These are phyloP conservation scores for Irpex sp. DNA, from an alignment of 1,284 basidiomycete genomes.

Conservation along the genomic window DNA sequence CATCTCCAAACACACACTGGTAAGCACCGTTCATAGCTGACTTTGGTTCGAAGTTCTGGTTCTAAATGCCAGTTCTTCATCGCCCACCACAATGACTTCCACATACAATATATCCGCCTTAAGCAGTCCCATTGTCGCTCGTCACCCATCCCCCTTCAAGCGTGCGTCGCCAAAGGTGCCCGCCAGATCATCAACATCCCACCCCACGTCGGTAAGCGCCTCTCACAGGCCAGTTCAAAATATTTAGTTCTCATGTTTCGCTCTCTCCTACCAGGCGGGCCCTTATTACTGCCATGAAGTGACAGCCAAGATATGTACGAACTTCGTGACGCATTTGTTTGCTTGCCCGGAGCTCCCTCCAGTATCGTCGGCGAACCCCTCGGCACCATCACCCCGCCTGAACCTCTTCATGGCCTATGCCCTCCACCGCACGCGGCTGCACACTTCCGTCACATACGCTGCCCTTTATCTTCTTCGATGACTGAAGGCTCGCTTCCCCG, in stretches of 20 bases:
- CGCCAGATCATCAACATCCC: slow-evolving; percentile 12
- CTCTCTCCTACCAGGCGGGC: slow-evolving; percentile 34
- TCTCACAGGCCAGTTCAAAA: neutral
- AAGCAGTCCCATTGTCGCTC: slow-evolving; percentile 20
- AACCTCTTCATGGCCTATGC: slow-evolving; percentile 88
- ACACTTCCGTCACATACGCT: slow-evolving; percentile 78
- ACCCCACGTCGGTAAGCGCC: slow-evolving; percentile 13
- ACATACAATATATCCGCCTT: slow-evolving; percentile 26
- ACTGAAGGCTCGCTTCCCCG: slow-evolving; percentile 87
- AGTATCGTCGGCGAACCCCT: slow-evolving; percentile 28
- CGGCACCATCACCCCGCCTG: slow-evolving; percentile 50
- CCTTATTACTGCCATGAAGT: slow-evolving; percentile 80
- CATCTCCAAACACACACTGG: too few relatives aligned
- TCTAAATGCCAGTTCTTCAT: neutral
- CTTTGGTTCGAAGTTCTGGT: too few relatives aligned
- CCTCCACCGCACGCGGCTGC: slow-evolving; percentile 82
- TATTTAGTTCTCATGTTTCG: neutral
- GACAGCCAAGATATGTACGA: slow-evolving; percentile 54
- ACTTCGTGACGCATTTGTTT: slow-evolving; percentile 78
- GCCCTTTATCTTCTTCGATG: slow-evolving; percentile 82
- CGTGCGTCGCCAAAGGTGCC: slow-evolving; percentile 20
- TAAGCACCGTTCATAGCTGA: too few relatives aligned
- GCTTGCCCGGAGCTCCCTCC: slow-evolving; percentile 59
- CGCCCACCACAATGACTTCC: slow-evolving; percentile 11
- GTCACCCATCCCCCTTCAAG: slow-evolving; percentile 27